phyloP scores from a whole-genome alignment of 352 stramenopile genomes.

The Elongisporangium senticosum region DNA sequence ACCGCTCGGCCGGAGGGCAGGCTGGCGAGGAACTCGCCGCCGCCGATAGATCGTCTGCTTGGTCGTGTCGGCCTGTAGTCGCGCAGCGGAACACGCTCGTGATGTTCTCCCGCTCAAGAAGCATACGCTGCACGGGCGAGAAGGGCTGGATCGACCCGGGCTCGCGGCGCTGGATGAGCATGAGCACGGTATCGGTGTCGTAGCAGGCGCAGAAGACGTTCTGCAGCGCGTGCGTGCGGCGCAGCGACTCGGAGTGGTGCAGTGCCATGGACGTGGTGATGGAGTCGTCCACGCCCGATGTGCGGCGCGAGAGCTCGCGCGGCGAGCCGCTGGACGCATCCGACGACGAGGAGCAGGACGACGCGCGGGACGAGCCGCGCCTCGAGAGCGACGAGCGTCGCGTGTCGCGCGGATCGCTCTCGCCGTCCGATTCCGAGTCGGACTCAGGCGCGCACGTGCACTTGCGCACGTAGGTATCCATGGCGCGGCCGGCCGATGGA shows the following conservation, averaged over 20 bases:
- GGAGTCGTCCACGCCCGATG: slow-evolving; percentile 40
- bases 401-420: slow-evolving; percentile 18
- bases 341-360: slow-evolving; percentile 2
- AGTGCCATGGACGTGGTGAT: slow-evolving; percentile 64
- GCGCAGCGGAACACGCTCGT: slow-evolving; percentile 59
- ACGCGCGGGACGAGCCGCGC: slow-evolving; percentile 2
- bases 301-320: slow-evolving; percentile 20
- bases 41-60: background rate
- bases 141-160: slow-evolving; percentile 21
- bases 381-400: background rate
- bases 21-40: background rate
- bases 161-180: slow-evolving; percentile 53
- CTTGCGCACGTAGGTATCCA: slow-evolving; percentile 19
- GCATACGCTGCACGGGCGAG: slow-evolving; percentile 58
- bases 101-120: slow-evolving; percentile 57
- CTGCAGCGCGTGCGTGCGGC: slow-evolving; percentile 46
- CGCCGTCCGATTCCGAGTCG: slow-evolving; percentile 66
- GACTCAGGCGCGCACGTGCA: slow-evolving; percentile 71
- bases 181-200: slow-evolving; percentile 60
- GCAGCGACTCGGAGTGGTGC: slow-evolving; percentile 64
- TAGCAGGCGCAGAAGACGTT: slow-evolving; percentile 81
- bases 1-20: slow-evolving; percentile 25
- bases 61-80: slow-evolving; percentile 19
- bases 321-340: slow-evolving; percentile 25
- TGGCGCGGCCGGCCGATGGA: background rate